A percentile compares a stretch with the other conserved stretches of the same genome.
Conservation (phyloP, 768 basidiomycete genomes). For the Naganishia randhawae region DNA sequence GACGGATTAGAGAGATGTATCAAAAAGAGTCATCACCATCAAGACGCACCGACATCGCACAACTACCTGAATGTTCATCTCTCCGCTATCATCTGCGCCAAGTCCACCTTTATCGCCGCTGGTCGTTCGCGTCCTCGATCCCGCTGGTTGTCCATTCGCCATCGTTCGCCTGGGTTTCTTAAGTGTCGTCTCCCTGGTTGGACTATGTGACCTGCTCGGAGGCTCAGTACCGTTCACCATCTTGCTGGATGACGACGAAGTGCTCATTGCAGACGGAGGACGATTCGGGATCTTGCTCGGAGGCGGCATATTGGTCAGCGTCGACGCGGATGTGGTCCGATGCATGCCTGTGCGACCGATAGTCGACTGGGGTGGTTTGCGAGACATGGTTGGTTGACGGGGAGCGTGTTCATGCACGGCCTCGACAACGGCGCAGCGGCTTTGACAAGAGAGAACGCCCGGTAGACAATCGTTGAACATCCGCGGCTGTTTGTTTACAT, state of each 20-base stretch:
- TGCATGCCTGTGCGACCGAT: constrained; percentile 1
- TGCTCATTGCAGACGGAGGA: constrained; percentile 37
- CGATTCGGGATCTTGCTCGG: constrained; percentile 38
- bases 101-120: constrained; percentile 22
- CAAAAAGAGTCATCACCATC: not conserved
- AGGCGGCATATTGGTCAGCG: constrained; percentile 39
- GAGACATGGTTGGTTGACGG: constrained; percentile 7
- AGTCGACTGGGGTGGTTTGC: constrained; percentile 23
- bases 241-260: constrained; percentile 29
- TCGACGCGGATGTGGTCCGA: constrained; percentile 20
- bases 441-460: not conserved
- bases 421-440: not conserved
- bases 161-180: constrained; percentile 1
- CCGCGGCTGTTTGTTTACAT: constrained; percentile 23
- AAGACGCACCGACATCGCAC: constrained; percentile 70
- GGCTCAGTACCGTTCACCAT: constrained; percentile 16
- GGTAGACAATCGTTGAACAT: constrained; percentile 21
- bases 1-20: constrained; percentile 1
- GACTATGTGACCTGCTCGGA: constrained; percentile 21
- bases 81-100: constrained; percentile 52
- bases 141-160: constrained; percentile 23
- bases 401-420: not conserved
- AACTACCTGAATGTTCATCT: constrained; percentile 88
- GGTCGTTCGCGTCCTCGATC: constrained; percentile 32
- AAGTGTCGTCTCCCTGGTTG: constrained; percentile 21